Percentiles rank a stretch among this genome's conserved stretches.
Evolutionary conservation across 2,329 filamentous ascomycete species (phyloP).

Genomic region (Arthroderma sp.): DNA sequence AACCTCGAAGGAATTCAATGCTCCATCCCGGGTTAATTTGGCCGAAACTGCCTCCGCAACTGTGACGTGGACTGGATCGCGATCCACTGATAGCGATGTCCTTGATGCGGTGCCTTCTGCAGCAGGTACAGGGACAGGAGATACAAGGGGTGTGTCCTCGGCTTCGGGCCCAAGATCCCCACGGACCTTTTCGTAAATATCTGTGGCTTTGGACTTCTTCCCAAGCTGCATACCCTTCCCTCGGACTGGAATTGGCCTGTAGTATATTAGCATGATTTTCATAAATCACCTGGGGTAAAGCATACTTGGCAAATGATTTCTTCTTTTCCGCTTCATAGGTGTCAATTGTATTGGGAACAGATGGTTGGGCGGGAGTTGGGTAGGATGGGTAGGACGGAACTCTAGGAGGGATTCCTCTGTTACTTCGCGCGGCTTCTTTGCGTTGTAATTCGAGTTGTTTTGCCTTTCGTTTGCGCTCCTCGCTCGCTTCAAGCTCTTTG

Average conservation of each 20-base stretch:
- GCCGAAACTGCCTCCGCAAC: slow-evolving; percentile 84
- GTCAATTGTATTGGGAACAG: slow-evolving; percentile 72
- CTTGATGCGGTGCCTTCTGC: slow-evolving; percentile 41
- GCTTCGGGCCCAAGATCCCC: slow-evolving; percentile 79
- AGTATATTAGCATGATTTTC: neutral
- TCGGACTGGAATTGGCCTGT: slow-evolving; percentile 50
- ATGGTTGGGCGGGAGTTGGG: slow-evolving; percentile 62
- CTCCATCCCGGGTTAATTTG: slow-evolving; percentile 75
- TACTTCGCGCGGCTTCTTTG: slow-evolving; percentile 78
- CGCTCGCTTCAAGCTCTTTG: slow-evolving; percentile 95
- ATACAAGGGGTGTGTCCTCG: slow-evolving; percentile 62
- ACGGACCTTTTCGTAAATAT: slow-evolving; percentile 92
- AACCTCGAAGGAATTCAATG: slow-evolving; percentile 72
- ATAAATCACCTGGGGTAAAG: slow-evolving; percentile 3
- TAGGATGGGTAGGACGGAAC: slow-evolving; percentile 80
- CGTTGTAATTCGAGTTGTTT: slow-evolving; percentile 98
- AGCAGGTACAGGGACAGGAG: slow-evolving; percentile 39
- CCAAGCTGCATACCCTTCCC: slow-evolving; percentile 98
- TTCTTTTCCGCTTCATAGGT: slow-evolving; percentile 96
- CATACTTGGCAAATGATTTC: slow-evolving; percentile 69
- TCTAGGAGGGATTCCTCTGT: slow-evolving; percentile 53
- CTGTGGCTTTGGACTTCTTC: slow-evolving; percentile 95
- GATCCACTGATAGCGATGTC: slow-evolving; percentile 56
- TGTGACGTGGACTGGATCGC: slow-evolving; percentile 76
- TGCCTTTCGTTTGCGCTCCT: slow-evolving; percentile 95